Conservation (phyloP, 306 rosid genomes). For the Neltuma alba region DNA sequence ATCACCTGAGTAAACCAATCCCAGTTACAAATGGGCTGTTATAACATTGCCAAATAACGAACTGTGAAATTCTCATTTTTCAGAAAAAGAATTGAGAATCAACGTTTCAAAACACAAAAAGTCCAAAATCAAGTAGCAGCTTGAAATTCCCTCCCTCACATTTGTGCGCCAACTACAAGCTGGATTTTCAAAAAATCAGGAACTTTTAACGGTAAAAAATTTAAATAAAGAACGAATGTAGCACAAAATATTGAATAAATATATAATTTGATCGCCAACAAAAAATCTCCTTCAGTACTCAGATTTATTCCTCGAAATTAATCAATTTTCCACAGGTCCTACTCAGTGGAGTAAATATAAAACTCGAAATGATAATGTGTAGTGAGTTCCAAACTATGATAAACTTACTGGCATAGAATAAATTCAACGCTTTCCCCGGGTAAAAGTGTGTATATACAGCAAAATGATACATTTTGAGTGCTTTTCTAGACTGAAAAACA, state of each 20-base stretch:
- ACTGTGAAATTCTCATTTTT: slow-evolving; percentile 5
- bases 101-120: slow-evolving; percentile 28
- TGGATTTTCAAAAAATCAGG: background rate
- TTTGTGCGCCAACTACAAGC: background rate
- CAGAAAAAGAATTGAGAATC: slow-evolving; percentile 3
- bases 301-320: background rate
- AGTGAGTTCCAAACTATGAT: background rate
- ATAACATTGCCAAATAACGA: slow-evolving; percentile 16
- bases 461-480: background rate
- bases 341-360: background rate
- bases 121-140: slow-evolving; percentile 11
- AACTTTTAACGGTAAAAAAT: background rate
- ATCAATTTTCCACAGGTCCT: background rate
- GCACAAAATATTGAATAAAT: background rate
- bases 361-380: background rate
- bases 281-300: background rate
- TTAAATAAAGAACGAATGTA: background rate
- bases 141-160: background rate
- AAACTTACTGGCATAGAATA: background rate
- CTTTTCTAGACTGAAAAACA: background rate
- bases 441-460: background rate
- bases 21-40: slow-evolving; percentile 53
- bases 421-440: background rate
- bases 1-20: slow-evolving; percentile 90
- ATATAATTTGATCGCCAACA: background rate